Evolutionary conservation across 2,329 filamentous ascomycete species (phyloP).

Genomic region (Ceratocystis harringtonii): DNA sequence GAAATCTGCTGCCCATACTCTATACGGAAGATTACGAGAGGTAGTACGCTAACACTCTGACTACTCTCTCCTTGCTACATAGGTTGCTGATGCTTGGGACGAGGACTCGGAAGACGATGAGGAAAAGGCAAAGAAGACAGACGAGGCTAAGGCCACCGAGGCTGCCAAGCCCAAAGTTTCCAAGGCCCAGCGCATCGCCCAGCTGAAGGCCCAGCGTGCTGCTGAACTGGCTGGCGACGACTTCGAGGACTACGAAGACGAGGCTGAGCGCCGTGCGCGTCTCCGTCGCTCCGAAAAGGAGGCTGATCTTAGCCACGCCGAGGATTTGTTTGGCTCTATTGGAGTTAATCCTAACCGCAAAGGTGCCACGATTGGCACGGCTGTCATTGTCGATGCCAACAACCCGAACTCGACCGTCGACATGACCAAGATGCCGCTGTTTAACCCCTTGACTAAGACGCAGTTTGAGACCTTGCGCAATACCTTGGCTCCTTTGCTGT

Average conservation of each 20-base stretch:
- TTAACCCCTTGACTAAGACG: slow-evolving; percentile 75
- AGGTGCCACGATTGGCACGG: slow-evolving; percentile 46
- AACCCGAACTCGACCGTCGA: slow-evolving; percentile 72
- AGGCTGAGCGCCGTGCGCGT: slow-evolving; percentile 57
- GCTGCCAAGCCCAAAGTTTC: slow-evolving; percentile 89
- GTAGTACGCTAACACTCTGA: neutral
- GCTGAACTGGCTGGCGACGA: slow-evolving; percentile 39
- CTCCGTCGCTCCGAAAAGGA: slow-evolving; percentile 72
- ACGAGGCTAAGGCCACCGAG: slow-evolving; percentile 68
- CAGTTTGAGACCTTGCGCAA: slow-evolving; percentile 72
- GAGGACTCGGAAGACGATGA: slow-evolving; percentile 73
- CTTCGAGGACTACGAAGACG: slow-evolving; percentile 46
- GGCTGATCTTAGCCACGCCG: slow-evolving; percentile 72
- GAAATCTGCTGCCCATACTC: neutral
- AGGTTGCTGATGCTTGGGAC: slow-evolving; percentile 95
- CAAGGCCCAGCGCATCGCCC: slow-evolving; percentile 67
- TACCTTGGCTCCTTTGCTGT: slow-evolving; percentile 64
- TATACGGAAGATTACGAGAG: neutral
- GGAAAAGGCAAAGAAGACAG: slow-evolving; percentile 85
- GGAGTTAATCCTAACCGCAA: slow-evolving; percentile 53
- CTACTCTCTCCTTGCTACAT: neutral
- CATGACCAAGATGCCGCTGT: slow-evolving; percentile 62
- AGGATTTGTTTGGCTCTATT: slow-evolving; percentile 74
- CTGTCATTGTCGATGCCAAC: slow-evolving; percentile 52
- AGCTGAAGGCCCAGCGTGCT: slow-evolving; percentile 51